Conservation (phyloP, 2,329 filamentous ascomycete genomes). For the Fonsecaea erecta region DNA sequence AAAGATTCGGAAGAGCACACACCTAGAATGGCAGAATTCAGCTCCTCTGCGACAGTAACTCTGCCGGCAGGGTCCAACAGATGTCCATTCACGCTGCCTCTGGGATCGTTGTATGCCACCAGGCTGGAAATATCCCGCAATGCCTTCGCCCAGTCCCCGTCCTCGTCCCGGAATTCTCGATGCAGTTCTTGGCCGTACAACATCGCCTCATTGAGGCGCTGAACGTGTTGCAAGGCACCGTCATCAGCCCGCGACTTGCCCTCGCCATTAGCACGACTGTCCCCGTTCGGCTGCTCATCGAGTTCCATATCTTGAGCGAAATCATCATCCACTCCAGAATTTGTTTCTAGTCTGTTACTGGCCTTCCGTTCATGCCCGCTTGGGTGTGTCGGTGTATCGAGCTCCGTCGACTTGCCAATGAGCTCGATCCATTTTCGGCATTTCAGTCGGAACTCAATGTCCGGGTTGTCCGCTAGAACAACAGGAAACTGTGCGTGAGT, state of each 20-base stretch:
- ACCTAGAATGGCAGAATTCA: constrained; percentile 93
- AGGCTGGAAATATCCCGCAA: constrained; percentile 86
- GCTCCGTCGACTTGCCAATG: constrained; percentile 74
- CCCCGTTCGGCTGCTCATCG: constrained; percentile 47
- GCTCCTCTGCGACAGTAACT: constrained; percentile 81
- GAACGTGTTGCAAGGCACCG: constrained; percentile 44
- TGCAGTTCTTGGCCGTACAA: constrained; percentile 79
- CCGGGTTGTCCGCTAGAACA: constrained; percentile 77
- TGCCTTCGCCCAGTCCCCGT: constrained; percentile 71
- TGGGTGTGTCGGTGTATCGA: constrained; percentile 56
- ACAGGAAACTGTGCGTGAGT: constrained; percentile 78
- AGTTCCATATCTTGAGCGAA: constrained; percentile 63
- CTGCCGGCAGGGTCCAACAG: constrained; percentile 77
- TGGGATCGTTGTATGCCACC: constrained; percentile 82
- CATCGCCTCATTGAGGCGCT: constrained; percentile 71
- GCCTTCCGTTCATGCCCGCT: constrained; percentile 41
- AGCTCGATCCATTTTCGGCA: constrained; percentile 96
- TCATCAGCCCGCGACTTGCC: constrained; percentile 42
- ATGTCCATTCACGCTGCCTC: constrained; percentile 75
- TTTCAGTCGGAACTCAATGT: constrained; percentile 83
- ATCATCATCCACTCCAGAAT: constrained; percentile 41
- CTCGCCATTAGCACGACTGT: constrained; percentile 39
- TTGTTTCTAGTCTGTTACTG: constrained; percentile 48
- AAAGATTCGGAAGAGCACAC: constrained; percentile 45
- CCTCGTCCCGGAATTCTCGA: constrained; percentile 75